Evolutionary conservation across 805 yeast species (phyloP).

Genomic region (Pichia thaimueangensis): DNA sequence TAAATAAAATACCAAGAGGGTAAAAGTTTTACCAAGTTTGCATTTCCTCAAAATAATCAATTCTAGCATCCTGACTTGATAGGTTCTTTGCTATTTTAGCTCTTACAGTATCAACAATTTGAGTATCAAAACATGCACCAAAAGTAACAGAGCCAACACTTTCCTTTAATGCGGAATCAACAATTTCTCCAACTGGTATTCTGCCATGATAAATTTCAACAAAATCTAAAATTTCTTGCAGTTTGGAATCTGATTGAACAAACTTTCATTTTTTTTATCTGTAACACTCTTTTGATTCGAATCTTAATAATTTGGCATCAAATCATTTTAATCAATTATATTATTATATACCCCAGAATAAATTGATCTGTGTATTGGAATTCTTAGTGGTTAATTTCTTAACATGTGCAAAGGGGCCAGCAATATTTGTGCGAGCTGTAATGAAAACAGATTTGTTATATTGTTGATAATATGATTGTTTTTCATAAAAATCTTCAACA

Average conservation of each 20-base stretch:
- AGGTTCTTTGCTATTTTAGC: constrained; percentile 19
- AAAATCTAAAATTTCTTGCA: constrained; percentile 12
- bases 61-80: constrained; percentile 9
- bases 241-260: neutral
- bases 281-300: constrained; percentile 31
- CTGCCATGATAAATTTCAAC: constrained; percentile 41
- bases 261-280: neutral
- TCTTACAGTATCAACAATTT: constrained; percentile 32
- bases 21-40: constrained; percentile 29
- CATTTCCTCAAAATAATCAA: constrained; percentile 32
- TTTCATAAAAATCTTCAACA: constrained; percentile 74
- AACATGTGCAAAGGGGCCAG: constrained; percentile 47
- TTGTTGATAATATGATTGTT: constrained; percentile 40
- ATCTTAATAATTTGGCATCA: constrained; percentile 34
- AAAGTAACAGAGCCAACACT: constrained; percentile 38
- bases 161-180: constrained; percentile 32
- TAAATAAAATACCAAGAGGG: no score
- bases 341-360: constrained; percentile 62
- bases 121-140: constrained; percentile 44
- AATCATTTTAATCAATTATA: constrained; percentile 46
- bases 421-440: constrained; percentile 74
- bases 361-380: constrained; percentile 33
- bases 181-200: constrained; percentile 32
- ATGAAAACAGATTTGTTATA: constrained; percentile 52
- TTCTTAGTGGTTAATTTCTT: constrained; percentile 26